Percentiles rank a stretch among this genome's conserved stretches.
phyloP scores from a whole-genome alignment of 805 yeast species.

The Brettanomyces anomalus region DNA sequence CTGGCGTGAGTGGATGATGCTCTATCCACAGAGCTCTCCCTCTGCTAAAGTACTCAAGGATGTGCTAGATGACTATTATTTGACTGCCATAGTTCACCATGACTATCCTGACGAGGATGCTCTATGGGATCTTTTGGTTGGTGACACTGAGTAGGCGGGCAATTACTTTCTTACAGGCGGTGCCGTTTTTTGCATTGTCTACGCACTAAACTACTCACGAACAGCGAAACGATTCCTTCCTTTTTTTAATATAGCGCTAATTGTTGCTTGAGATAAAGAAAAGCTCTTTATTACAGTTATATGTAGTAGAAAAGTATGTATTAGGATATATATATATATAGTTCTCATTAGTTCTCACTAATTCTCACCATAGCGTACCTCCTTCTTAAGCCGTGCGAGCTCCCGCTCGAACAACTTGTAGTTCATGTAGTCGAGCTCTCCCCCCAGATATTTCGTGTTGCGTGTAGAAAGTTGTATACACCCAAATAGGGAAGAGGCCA shows the following conservation, averaged over 20 bases:
- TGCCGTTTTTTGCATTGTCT: too few relatives aligned
- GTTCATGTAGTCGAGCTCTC: conserved; percentile 21
- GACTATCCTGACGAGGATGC: conserved; percentile 67
- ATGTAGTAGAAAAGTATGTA: too few relatives aligned
- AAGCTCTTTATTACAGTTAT: too few relatives aligned
- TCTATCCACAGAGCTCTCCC: conserved; percentile 51
- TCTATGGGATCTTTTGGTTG: conserved; percentile 61
- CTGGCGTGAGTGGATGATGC: conserved; percentile 86
- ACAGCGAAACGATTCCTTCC: too few relatives aligned
- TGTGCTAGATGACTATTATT: conserved; percentile 53
- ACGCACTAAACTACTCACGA: too few relatives aligned
- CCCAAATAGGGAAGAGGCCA: conserved; percentile 38
- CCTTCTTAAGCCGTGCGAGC: conserved; percentile 28
- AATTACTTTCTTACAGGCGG: too few relatives aligned
- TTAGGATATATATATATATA: too few relatives aligned
- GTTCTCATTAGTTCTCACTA: too few relatives aligned
- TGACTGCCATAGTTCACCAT: conserved; percentile 84
- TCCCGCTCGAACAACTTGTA: conserved; percentile 22
- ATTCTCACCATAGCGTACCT: conserved; percentile 15
- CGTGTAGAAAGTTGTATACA: conserved; percentile 26
- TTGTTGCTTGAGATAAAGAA: too few relatives aligned
- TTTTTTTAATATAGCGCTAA: too few relatives aligned
- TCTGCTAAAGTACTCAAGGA: conserved; percentile 54
- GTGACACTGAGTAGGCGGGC: conserved; percentile 4
- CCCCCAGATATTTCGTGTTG: conserved; percentile 20